Conservation (phyloP, 768 basidiomycete species). For the Macrolepiota dolichaula region DNA sequence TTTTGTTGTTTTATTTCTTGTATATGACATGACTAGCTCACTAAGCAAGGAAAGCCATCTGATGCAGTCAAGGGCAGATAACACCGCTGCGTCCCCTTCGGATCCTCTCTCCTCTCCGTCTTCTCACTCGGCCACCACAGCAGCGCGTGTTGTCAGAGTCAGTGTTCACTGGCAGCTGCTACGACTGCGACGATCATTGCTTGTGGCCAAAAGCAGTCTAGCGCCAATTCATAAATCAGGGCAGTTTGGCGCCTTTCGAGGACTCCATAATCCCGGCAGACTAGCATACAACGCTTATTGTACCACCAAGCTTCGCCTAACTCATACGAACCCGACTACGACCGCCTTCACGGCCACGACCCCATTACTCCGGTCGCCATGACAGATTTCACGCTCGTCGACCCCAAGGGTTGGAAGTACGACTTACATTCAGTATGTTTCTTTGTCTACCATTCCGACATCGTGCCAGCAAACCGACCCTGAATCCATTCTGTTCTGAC, state of each 20-base stretch:
- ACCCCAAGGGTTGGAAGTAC: slow-evolving; percentile 76
- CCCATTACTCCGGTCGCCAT: slow-evolving; percentile 23
- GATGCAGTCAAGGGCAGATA: neutral
- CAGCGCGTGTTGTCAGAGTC: neutral
- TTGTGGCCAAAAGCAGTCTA: neutral
- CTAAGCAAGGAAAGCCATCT: neutral
- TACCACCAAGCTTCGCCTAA: neutral
- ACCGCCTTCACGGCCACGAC: slow-evolving; percentile 1
- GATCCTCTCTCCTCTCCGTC: neutral
- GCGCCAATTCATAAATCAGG: slow-evolving; percentile 7
- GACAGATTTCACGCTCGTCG: slow-evolving; percentile 72
- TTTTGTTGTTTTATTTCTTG: neutral
- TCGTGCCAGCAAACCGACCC: neutral
- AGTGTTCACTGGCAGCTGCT: neutral
- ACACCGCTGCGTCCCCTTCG: neutral
- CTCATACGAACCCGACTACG: neutral
- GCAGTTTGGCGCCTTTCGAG: neutral
- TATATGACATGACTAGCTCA: neutral
- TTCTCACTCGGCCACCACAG: neutral
- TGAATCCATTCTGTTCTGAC: slow-evolving; percentile 7
- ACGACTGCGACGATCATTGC: neutral
- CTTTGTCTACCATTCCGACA: neutral
- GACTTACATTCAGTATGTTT: slow-evolving; percentile 70
- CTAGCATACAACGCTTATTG: neutral
- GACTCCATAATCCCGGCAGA: neutral